Base-by-base conservation (phyloP, 2,329 filamentous ascomycete species). In the Helotiales sp. region DNA sequence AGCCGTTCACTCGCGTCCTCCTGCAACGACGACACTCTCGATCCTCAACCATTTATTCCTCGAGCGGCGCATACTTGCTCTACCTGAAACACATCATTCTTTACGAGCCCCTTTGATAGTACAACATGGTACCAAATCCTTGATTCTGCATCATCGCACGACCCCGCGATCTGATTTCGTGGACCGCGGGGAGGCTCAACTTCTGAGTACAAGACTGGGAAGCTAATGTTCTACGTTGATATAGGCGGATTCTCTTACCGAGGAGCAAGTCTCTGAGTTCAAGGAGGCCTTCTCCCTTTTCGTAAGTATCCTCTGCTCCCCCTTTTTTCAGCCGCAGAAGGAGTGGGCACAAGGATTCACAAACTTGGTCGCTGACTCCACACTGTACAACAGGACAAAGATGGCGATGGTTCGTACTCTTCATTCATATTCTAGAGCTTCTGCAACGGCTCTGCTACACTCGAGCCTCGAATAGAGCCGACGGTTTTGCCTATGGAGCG, bases 261-360 rank as follows among this genome's bases (percentile, higher is more conserved):
- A 99, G 85, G 95, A 99, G 82, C 95, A 99, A 86, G 95, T 99
- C 76, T 98, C 95, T 76, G 95, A 99, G 83, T 99, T 98, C 85
- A 99, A 98, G 90, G 95, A 99, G 83, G 95, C 95, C 55, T 99
- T 99, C 82, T 99, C 95, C 76, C 91, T 99, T 68, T 99, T 99
- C 79, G 95, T 99, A 88, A 88, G 95, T 87, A 55, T 36, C 56
- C 60, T 44, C 42, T 55, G 31, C 52, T 24, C 13, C 25, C 27
- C 29, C 31, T 49, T 25, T 36, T 17, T 50, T 62, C 56, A 63
- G 59, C 65, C 63, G 48, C 57, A 62, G 42, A 53, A 29, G 29
- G 25, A 27, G 57, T 47, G 59, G 30, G 48, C 50, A 44, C 40
- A 61, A 12, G 54, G 31, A 25, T 60, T 40, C 33, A 52, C 48